A percentile compares a stretch with the other conserved stretches of the same genome.
These are phyloP conservation scores for Eucalyptus marginata DNA, from an alignment of 345 rosid genomes.

Conservation along the genomic window DNA sequence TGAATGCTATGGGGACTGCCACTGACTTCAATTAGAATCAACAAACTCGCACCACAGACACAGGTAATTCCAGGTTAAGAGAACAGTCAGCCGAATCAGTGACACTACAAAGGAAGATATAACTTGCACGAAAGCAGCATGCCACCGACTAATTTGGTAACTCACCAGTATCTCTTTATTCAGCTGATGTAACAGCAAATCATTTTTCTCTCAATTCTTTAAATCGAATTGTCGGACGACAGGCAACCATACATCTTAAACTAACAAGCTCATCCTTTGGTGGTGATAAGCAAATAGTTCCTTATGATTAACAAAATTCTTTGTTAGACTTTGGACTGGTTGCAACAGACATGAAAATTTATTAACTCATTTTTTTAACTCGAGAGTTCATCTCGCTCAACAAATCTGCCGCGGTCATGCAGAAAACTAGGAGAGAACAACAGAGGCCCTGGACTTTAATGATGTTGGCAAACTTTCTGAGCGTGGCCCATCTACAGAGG, in stretches of 20 bases:
- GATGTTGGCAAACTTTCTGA: not conserved
- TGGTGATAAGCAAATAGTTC: not conserved
- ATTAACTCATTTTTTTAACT: slow-evolving; percentile 7
- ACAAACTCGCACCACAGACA: not conserved
- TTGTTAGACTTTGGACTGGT: not conserved
- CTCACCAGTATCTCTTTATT: not conserved
- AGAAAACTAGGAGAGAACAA: not conserved
- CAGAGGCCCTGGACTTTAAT: not conserved
- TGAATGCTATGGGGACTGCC: not conserved
- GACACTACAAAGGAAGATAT: not conserved
- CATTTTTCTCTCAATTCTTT: not conserved
- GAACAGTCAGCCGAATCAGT: not conserved
- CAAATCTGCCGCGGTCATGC: not conserved
- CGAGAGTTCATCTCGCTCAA: slow-evolving; percentile 7
- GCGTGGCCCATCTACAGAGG: slow-evolving; percentile 49
- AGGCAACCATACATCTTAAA: not conserved
- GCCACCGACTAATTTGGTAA: not conserved
- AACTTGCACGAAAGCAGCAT: not conserved
- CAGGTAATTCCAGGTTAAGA: not conserved
- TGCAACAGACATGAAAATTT: slow-evolving; percentile 11
- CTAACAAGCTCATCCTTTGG: not conserved
- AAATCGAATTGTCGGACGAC: not conserved
- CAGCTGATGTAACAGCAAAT: not conserved
- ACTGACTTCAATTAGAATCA: not conserved
- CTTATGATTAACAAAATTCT: not conserved